Conservation (phyloP, 2,329 filamentous ascomycete species). For the Phyllosticta paracitricarpa region DNA sequence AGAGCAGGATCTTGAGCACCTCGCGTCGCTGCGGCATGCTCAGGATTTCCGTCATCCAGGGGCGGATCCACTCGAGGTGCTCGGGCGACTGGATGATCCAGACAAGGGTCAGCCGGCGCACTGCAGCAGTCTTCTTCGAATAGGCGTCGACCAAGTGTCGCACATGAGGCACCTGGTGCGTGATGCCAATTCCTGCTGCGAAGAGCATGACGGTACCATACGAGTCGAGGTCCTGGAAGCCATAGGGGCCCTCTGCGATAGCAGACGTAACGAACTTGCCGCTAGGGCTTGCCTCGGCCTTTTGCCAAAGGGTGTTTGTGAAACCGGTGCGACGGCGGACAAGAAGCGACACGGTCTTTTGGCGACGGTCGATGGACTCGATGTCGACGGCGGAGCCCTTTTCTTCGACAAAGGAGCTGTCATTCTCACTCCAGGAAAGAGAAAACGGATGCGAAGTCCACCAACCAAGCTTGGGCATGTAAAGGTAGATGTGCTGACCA, state of each 20-base stretch:
- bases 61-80: slow-evolving; percentile 84
- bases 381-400: slow-evolving; percentile 37
- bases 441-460: slow-evolving; percentile 75
- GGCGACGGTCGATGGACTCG: slow-evolving; percentile 40
- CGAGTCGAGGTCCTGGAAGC: slow-evolving; percentile 75
- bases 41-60: slow-evolving; percentile 82
- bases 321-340: slow-evolving; percentile 82
- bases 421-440: slow-evolving; percentile 66
- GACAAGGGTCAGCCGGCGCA: slow-evolving; percentile 70
- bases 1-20: slow-evolving; percentile 75
- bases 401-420: slow-evolving; percentile 28
- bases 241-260: slow-evolving; percentile 81
- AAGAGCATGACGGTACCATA: slow-evolving; percentile 89
- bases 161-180: slow-evolving; percentile 84
- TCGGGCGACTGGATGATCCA: slow-evolving; percentile 91
- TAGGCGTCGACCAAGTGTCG: slow-evolving; percentile 50
- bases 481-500: slow-evolving; percentile 71
- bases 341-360: slow-evolving; percentile 64
- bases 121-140: slow-evolving; percentile 64
- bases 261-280: slow-evolving; percentile 55
- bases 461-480: slow-evolving; percentile 61
- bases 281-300: slow-evolving; percentile 46
- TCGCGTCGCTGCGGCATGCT: slow-evolving; percentile 72
- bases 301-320: slow-evolving; percentile 70
- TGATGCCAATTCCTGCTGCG: slow-evolving; percentile 88